Evolutionary conservation across 2,329 filamentous ascomycete species (phyloP), one percentile per base, ranked within the genome.

Genomic region (Exophiala oligosperma): DNA sequence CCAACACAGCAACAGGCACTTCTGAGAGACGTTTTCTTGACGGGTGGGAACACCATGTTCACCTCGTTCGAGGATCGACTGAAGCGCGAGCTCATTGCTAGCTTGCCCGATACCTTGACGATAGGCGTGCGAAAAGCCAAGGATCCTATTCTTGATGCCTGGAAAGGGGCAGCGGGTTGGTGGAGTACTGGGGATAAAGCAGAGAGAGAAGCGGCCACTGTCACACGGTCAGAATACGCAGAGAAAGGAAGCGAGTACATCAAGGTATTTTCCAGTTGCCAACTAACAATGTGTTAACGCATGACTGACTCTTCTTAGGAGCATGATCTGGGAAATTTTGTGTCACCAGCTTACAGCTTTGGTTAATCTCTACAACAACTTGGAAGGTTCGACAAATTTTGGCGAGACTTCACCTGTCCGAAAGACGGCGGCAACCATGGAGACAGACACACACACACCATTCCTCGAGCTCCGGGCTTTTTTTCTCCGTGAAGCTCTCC

Each of bases 241-340:
- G 94, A 99, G 79, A 97, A 96, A 79, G 94, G 94, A 1, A 81
- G 86, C 23, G 93, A 97, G 67, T 97, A 97, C 77, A 83, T 97
- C 72, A 96, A 96, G 85, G 92, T 76, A 69, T 9, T 61, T 17
- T 67, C 61, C 24, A 17, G 52, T 17, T 3, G 43, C 48, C 54
- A 46, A n/a, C 23, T 48, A 17, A 17, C 24, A 32, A n/a, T 26
- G 46, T 12, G 52, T 46, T 23, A 29, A 28, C 12, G 43, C 24
- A 37, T 38, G 44, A 49, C 57, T 58, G 40, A 56, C 54, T 38
- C 29, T 47, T 52, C n/a, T 24, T 37, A 65, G 63, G 63, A 65
- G 57, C 63, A 65, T 55, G 59, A 64, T 43, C 49, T 65, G 12
- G 63, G 63, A 11, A 65, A 65, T 52, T 61, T 56, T 26, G 47